A percentile compares a stretch with the other conserved stretches of the same genome.
phyloP scores from a whole-genome alignment of 768 basidiomycete genomes.

The Amanita inopinata region DNA sequence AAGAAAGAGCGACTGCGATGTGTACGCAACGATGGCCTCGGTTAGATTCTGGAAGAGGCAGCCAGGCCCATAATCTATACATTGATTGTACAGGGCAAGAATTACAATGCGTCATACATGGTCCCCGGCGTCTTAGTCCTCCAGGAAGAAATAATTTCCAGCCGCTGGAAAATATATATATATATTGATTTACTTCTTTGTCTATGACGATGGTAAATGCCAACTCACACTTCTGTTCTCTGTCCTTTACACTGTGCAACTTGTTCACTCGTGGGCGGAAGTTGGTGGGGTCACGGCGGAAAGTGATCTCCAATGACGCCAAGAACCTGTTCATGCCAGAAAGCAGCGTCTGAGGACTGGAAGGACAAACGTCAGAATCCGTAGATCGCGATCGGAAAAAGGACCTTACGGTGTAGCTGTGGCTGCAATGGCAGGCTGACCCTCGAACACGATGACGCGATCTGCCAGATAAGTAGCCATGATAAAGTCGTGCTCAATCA shows the following conservation, averaged over 20 bases:
- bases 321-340: slow-evolving; percentile 99
- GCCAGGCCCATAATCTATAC: too few relatives aligned
- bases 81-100: too few relatives aligned
- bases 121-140: slow-evolving; percentile 40
- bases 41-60: too few relatives aligned
- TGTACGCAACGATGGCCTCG: too few relatives aligned
- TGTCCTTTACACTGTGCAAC: slow-evolving; percentile 73
- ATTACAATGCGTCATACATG: not conserved
- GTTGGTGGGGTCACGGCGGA: slow-evolving; percentile 95
- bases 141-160: slow-evolving; percentile 91
- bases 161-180: slow-evolving; percentile 33
- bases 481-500: slow-evolving; percentile 99
- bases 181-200: too few relatives aligned
- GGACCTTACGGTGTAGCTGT: slow-evolving; percentile 77
- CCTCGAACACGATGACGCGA: slow-evolving; percentile 90
- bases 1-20: too few relatives aligned
- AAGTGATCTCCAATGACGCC: slow-evolving; percentile 92
- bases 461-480: slow-evolving; percentile 99
- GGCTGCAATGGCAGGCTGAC: slow-evolving; percentile 76
- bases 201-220: too few relatives aligned
- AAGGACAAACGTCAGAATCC: slow-evolving; percentile 2
- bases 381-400: not conserved
- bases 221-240: slow-evolving; percentile 72
- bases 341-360: slow-evolving; percentile 85
- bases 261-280: slow-evolving; percentile 87